Evolutionary conservation across 257 asterid genomes (phyloP), one percentile per base, ranked within the genome.

Genomic region (Cynanchum wilfordii): DNA sequence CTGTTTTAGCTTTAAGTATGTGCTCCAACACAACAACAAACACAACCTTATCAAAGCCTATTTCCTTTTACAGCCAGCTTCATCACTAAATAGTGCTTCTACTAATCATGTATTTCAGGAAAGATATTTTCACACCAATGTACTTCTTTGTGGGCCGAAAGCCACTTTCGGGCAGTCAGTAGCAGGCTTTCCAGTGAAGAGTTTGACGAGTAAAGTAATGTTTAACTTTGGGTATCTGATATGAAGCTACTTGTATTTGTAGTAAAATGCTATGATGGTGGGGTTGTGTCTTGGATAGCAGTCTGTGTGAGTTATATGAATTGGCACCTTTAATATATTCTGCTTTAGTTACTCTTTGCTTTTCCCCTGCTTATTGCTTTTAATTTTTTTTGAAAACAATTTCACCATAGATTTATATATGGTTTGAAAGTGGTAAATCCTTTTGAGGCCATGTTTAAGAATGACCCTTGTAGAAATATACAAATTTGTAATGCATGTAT

Each of bases 71-170:
- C 0, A 11, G 42, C 57, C 20, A 40, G 58, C 15, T 13, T 67
- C 19, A 15, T 44, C 10, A 44, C 73, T 76, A 72, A 76, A 52
- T 1, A 16, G 9, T 27, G 2, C 30, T 30, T n/a, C 12, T 22
- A 38, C 30, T 62, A 20, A 45, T 56, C 25, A 4, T 69, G 8
- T 22, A 51, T 81, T 87, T 49, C 91, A 94, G 99, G 97, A 94
- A 88, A 84, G 99, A 92, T 16, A 89, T 94, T 13, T 94, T 94
- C 87, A 91, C 97, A 2, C 82, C 99, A 20, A 91, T 94, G 98
- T 94, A 88, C 51, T 94, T 94, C 90, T 87, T 94, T 81, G 63
- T 91, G 86, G 98, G 78, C 22, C 92, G 92, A 68, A 94, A 91
- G 88, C 98, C 99, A 33, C 79, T 36, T 6, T 25, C 73, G 15